phyloP scores from a whole-genome alignment of 108 stramenopile species.

The Asterionellopsis glacialis region DNA sequence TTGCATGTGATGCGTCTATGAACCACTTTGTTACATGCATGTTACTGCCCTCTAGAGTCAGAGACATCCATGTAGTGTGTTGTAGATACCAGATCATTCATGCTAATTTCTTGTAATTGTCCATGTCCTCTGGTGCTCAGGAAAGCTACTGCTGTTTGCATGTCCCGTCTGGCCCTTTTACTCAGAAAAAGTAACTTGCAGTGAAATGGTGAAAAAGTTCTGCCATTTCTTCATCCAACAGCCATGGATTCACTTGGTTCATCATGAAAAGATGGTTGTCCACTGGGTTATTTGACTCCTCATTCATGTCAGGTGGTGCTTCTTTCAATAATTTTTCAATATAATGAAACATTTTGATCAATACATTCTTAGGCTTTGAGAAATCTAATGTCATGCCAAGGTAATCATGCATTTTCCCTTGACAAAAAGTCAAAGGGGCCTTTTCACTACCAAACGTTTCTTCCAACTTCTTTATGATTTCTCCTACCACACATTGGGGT shows the following conservation, averaged over 20 bases:
- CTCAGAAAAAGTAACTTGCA: no score
- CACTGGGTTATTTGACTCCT: background rate
- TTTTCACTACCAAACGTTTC: background rate
- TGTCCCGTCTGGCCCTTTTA: no score
- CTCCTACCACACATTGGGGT: background rate
- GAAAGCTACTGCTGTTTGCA: no score
- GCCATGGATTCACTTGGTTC: conserved; percentile 4
- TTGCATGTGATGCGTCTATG: no score
- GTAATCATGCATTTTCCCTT: conserved; percentile 23
- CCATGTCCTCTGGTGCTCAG: conserved; percentile 4
- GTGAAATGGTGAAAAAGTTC: no score
- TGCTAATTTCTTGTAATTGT: conserved; percentile 16
- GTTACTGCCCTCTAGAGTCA: conserved; percentile 21
- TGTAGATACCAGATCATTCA: conserved; percentile 27
- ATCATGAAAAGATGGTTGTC: conserved; percentile 1
- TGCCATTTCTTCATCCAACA: no score
- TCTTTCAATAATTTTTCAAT: conserved; percentile 12
- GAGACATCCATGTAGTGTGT: conserved; percentile 13
- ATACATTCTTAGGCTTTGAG: no score
- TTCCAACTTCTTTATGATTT: background rate
- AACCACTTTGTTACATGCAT: conserved; percentile 7
- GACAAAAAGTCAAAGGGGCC: conserved; percentile 4
- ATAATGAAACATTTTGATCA: conserved; percentile 12
- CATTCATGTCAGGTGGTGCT: no score
- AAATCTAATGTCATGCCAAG: no score